Conservation (phyloP, 352 stramenopile species). For the Globisporangium cederbergense region DNA sequence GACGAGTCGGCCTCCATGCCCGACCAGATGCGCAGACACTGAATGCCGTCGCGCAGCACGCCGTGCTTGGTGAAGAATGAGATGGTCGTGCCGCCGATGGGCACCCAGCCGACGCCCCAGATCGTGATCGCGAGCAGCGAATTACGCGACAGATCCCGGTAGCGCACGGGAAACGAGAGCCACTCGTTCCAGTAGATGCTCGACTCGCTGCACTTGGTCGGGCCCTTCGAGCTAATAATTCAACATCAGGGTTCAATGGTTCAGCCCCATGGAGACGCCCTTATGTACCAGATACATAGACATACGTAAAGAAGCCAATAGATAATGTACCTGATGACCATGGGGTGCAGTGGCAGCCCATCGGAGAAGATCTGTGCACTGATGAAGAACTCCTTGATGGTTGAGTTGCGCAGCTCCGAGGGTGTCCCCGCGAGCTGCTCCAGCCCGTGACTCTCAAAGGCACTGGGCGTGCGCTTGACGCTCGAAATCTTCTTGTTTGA, state of each 20-base stretch:
- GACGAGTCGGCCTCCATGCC: conserved; percentile 67
- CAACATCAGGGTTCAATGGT: not conserved
- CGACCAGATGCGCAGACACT: conserved; percentile 85
- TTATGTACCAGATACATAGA: not conserved
- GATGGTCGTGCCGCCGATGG: conserved; percentile 83
- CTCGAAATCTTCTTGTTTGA: not conserved
- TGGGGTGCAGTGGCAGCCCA: conserved; percentile 74
- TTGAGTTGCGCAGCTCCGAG: conserved; percentile 78
- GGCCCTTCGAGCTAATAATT: conserved; percentile 60
- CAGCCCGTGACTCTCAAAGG: conserved; percentile 36
- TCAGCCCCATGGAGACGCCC: not conserved
- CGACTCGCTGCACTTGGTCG: conserved; percentile 84
- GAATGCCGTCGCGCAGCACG: conserved; percentile 78
- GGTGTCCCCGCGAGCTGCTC: conserved; percentile 55
- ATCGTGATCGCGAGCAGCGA: conserved; percentile 82
- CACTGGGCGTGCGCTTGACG: conserved; percentile 15
- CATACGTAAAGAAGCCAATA: not conserved
- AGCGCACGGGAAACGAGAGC: conserved; percentile 83
- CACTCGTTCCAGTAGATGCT: conserved; percentile 89
- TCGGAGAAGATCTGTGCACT: conserved; percentile 88
- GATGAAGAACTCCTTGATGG: conserved; percentile 85
- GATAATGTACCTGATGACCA: conserved; percentile 58
- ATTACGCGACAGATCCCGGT: conserved; percentile 85
- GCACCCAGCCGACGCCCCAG: conserved; percentile 78
- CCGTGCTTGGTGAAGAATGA: conserved; percentile 87